A percentile compares a stretch with the other conserved stretches of the same genome.
Conservation (phyloP, 1,139 yeast species). For the Diutina pseudorugosa region DNA sequence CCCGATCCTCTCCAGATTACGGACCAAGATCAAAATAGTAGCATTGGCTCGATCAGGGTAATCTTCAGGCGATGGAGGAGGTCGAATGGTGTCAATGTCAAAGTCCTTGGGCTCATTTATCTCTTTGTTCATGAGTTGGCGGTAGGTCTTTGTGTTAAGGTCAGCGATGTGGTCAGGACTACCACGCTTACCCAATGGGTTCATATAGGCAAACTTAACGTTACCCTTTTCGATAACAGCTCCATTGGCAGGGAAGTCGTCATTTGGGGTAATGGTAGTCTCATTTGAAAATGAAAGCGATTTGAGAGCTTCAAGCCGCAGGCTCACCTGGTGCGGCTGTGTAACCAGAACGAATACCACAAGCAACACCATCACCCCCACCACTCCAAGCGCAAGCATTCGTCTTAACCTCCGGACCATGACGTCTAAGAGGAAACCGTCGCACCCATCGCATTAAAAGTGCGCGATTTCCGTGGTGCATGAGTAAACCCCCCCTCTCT, state of each 20-base stretch:
- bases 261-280: not conserved
- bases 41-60: conserved; percentile 49
- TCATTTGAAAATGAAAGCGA: not conserved
- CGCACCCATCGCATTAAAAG: not conserved
- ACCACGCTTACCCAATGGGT: conserved; percentile 19
- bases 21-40: conserved; percentile 57
- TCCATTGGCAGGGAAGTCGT: conserved; percentile 6
- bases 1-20: conserved; percentile 44
- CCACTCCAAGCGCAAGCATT: not conserved
- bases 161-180: conserved; percentile 18
- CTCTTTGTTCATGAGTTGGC: conserved; percentile 17
- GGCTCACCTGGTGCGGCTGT: not conserved
- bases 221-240: conserved; percentile 11
- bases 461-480: not conserved
- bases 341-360: not conserved
- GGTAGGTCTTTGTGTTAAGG: conserved; percentile 21
- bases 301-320: not conserved
- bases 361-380: not conserved
- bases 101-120: conserved; percentile 41
- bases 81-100: conserved; percentile 22
- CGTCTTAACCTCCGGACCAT: not conserved
- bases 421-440: not conserved
- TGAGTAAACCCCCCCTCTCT: not conserved
- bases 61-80: conserved; percentile 14
- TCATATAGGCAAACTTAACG: conserved; percentile 23